Percentiles rank a stretch among this genome's conserved stretches.
Conservation (phyloP, 768 basidiomycete genomes). For the Auricularia sp. region DNA sequence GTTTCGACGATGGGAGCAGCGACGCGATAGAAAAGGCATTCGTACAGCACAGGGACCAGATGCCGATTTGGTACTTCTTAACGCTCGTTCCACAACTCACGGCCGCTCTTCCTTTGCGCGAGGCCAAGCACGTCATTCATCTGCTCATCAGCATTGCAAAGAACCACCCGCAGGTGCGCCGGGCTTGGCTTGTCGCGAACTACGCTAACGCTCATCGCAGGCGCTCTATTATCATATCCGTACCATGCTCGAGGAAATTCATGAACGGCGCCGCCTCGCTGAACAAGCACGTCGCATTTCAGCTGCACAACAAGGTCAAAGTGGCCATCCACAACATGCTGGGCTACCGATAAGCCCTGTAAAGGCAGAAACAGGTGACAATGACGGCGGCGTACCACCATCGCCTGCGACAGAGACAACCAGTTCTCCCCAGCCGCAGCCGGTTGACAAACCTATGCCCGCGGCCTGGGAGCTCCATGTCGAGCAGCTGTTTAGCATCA, state of each 20-base stretch:
- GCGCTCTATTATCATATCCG: constrained; percentile 92
- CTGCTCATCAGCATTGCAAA: constrained; percentile 86
- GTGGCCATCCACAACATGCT: constrained; percentile 18
- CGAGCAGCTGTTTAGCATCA: constrained; percentile 84
- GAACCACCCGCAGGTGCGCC: constrained; percentile 77
- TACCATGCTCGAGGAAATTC: constrained; percentile 68
- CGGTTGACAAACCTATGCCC: background rate
- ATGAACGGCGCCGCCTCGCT: constrained; percentile 20
- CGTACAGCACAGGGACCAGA: constrained; percentile 86
- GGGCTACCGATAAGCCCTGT: background rate
- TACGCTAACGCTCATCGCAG: constrained; percentile 30
- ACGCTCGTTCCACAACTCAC: constrained; percentile 92
- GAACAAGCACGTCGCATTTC: constrained; percentile 27
- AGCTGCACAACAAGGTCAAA: constrained; percentile 22
- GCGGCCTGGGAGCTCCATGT: constrained; percentile 66
- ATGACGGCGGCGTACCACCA: constrained; percentile 13
- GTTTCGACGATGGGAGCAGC: constrained; percentile 65
- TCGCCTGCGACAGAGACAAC: constrained; percentile 12
- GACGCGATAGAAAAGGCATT: constrained; percentile 36
- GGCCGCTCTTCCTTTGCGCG: constrained; percentile 78
- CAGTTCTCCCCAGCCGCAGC: constrained; percentile 15
- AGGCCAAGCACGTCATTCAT: constrained; percentile 86
- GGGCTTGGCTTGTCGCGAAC: background rate
- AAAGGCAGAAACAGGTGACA: constrained; percentile 8
- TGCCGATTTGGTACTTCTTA: constrained; percentile 97